Evolutionary conservation across 2,329 filamentous ascomycete species (phyloP), one percentile per base, ranked within the genome.

Genomic region (Raffaelea albimanens): DNA sequence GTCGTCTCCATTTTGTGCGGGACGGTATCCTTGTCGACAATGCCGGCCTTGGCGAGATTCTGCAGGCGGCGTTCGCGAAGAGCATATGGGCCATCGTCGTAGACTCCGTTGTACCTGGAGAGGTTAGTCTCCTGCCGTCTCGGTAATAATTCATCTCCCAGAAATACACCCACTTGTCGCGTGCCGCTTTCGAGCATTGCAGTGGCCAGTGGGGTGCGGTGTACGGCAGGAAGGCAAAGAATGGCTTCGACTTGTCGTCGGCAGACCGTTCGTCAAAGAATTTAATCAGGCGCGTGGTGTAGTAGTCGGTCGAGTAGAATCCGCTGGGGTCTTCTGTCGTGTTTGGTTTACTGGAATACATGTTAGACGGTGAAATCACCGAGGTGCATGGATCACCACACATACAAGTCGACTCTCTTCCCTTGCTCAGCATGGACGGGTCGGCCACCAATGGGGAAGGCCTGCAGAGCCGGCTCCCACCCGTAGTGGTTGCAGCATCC

Each of bases 201-300:
- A 82, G 61, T 2, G 78, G 78, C 78, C 78, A 82, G 53, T 82
- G 78, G 2, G 78, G 78, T 0, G 78, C 78, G 0, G 76, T 78
- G 58, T 80, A 82, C 2, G 78, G 75, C 3, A 78, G 64, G 57
- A 79, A 80, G 2, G 64, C 76, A 56, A 81, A 81, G 63, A 82
- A 81, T 0, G 77, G 72, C 43, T 58, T 53, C 5, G 62, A 55
- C 13, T 61, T 57, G 1, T 56, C 55, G 9, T 48, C 60, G 52
- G 56, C 62, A 22, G 31, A 69, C 63, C 73, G 69, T 41, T 73
- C 70, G 33, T 65, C 60, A 1, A 78, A 61, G 45, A 76, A 78
- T 14, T 67, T 54, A 10, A 76, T 54, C 65, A 78, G 69, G 52
- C 71, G 73, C 52, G 73, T 66, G 2, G 68, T 71, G 50, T 75